These are phyloP conservation scores for Verticillium zaregamsianum DNA, from an alignment of 2,329 filamentous ascomycete genomes.

Conservation along the genomic window DNA sequence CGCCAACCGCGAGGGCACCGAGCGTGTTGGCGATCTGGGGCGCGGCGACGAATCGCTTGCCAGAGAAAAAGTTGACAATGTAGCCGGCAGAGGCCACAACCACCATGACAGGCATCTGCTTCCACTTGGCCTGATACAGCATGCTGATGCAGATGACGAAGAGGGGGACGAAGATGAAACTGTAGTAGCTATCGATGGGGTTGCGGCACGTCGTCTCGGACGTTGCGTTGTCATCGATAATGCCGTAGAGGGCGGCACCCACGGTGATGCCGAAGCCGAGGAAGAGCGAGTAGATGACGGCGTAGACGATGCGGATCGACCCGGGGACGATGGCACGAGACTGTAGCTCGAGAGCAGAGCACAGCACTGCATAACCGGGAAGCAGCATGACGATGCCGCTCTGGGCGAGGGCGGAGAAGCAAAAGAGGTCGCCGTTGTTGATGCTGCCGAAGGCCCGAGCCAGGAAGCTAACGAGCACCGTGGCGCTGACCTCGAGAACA, in stretches of 20 bases:
- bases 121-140: slow-evolving; percentile 79
- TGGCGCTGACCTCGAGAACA: slow-evolving; percentile 60
- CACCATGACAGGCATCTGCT: slow-evolving; percentile 74
- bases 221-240: slow-evolving; percentile 52
- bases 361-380: slow-evolving; percentile 55
- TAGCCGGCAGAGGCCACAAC: slow-evolving; percentile 71
- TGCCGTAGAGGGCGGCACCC: slow-evolving; percentile 59
- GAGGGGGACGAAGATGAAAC: slow-evolving; percentile 68
- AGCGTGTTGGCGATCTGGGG: slow-evolving; percentile 74
- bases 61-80: slow-evolving; percentile 70
- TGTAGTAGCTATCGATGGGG: slow-evolving; percentile 38
- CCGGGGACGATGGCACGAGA: slow-evolving; percentile 66
- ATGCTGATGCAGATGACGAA: slow-evolving; percentile 72
- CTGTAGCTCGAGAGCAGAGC: slow-evolving; percentile 58
- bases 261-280: slow-evolving; percentile 70
- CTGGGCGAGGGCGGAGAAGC: slow-evolving; percentile 62
- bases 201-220: slow-evolving; percentile 35
- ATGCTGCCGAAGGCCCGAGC: slow-evolving; percentile 62
- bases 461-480: slow-evolving; percentile 58
- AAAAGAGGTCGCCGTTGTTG: slow-evolving; percentile 45
- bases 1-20: slow-evolving; percentile 71
- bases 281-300: slow-evolving; percentile 69
- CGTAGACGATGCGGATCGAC: slow-evolving; percentile 70
- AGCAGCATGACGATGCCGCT: slow-evolving; percentile 63
- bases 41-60: slow-evolving; percentile 60